Base-by-base conservation (phyloP, 2,329 filamentous ascomycete species). In the Alternaria conjuncta region DNA sequence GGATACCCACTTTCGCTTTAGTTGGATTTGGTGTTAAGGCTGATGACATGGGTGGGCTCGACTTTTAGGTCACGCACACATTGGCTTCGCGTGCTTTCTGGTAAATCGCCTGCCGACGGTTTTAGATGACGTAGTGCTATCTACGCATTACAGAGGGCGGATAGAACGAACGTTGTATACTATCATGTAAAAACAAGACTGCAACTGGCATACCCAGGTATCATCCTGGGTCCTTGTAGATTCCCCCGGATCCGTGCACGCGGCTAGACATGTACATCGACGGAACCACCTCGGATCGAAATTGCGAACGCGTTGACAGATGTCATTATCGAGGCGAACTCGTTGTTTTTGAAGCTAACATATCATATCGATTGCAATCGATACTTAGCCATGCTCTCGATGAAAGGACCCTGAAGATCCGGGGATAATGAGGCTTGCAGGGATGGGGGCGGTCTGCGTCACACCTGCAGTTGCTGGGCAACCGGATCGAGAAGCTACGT, bases 401-500 rank as follows among this genome's bases (percentile, higher is more conserved):
- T 21, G 23, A 57, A 13, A 12, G 47, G 55, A 60, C 50, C 36
- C 60, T 62, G 59, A 57, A 50, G 32, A 60, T 63, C 50, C 50
- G 50, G 61, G 51, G 57, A 55, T 55, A 28, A 57, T 64, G 69
- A 60, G 56, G 61, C 43, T 59, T 70, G 62, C 63, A 66, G 65
- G 61, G 65, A 55, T 71, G 59, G 66, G 64, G 65, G 64, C 66
- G 67, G 67, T 64, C 65, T 68, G 66, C 64, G 68, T 68, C 63
- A 67, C 67, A 63, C 58, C 41, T 59, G 60, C 67, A 66, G 64
- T 73, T 73, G 61, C 68, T 63, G 65, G 67, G 70, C 64, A 68
- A 75, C 71, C 71, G 70, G 73, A 69, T 72, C 64, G 66, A 65
- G 65, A 43, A 61, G 70, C 71, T 71, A 73, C 67, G 68, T 70